Evolutionary conservation across 345 rosid species (phyloP).

Genomic region (Sonneratia caseolaris): DNA sequence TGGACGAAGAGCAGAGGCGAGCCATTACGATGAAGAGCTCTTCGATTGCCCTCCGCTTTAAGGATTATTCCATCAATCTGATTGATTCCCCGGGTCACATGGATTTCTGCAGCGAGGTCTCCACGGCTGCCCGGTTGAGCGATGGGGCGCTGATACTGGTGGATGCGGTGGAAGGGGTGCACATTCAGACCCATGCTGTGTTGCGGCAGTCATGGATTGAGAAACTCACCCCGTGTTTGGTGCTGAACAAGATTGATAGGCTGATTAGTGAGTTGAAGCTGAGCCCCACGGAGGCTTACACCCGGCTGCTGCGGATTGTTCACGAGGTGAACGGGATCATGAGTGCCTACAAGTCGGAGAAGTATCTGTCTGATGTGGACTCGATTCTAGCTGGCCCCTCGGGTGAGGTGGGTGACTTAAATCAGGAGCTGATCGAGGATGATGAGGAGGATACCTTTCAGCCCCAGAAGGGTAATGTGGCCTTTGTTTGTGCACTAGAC

Average conservation of each 20-base stretch:
- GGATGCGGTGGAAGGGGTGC: constrained; percentile 95
- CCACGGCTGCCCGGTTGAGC: constrained; percentile 82
- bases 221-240: constrained; percentile 87
- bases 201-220: constrained; percentile 86
- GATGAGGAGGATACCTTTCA: constrained; percentile 93
- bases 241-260: constrained; percentile 87
- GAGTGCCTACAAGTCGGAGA: constrained; percentile 75
- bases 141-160: constrained; percentile 87
- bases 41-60: constrained; percentile 54
- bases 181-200: constrained; percentile 89
- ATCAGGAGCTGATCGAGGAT: constrained; percentile 64
- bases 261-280: constrained; percentile 75
- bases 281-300: constrained; percentile 82
- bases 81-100: constrained; percentile 97
- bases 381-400: constrained; percentile 51
- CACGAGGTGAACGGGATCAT: constrained; percentile 87
- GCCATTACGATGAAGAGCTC: constrained; percentile 98
- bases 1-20: constrained; percentile 94
- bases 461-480: constrained; percentile 88
- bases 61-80: constrained; percentile 50
- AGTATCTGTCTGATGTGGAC: constrained; percentile 89
- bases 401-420: constrained; percentile 43
- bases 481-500: constrained; percentile 75
- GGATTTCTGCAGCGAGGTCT: constrained; percentile 96
- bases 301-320: constrained; percentile 69